Percentiles rank a stretch among this genome's conserved stretches.
Conservation (phyloP, 305 asterid genomes). For the Fraxinus ornus region DNA sequence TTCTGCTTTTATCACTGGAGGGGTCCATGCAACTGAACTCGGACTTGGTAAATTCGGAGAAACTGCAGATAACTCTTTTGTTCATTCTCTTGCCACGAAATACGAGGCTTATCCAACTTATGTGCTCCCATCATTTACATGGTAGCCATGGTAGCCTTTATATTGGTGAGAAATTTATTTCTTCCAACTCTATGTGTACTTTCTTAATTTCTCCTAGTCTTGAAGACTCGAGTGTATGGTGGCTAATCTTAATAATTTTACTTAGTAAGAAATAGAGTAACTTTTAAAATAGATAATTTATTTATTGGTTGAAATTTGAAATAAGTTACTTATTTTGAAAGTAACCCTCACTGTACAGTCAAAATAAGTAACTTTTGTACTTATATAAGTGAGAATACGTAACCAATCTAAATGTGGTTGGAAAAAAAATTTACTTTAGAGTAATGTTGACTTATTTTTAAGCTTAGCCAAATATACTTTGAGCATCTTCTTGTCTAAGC, state of each 20-base stretch:
- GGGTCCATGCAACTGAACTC: constrained; percentile 82
- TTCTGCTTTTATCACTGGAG: constrained; percentile 69
- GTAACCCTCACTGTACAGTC: neutral
- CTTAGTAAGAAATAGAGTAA: neutral
- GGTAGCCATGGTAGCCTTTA: constrained; percentile 67
- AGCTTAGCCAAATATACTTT: neutral
- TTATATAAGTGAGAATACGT: neutral
- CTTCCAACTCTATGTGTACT: neutral
- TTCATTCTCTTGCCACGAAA: constrained; percentile 56
- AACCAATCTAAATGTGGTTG: neutral
- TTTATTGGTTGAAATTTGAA: neutral
- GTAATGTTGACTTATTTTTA: neutral
- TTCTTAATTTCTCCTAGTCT: neutral
- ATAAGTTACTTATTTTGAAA: neutral
- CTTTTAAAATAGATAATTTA: neutral
- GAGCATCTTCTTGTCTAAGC: neutral
- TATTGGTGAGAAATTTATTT: constrained; percentile 21
- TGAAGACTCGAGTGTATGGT: neutral
- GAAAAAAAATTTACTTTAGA: neutral
- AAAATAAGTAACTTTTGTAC: neutral
- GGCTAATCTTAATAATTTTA: neutral
- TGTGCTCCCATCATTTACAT: constrained; percentile 78
- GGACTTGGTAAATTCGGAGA: constrained; percentile 67
- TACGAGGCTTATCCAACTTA: constrained; percentile 70
- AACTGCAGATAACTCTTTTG: constrained; percentile 48